Evolutionary conservation across 306 rosid genomes (phyloP).

Genomic region (Ziziphus jujuba): DNA sequence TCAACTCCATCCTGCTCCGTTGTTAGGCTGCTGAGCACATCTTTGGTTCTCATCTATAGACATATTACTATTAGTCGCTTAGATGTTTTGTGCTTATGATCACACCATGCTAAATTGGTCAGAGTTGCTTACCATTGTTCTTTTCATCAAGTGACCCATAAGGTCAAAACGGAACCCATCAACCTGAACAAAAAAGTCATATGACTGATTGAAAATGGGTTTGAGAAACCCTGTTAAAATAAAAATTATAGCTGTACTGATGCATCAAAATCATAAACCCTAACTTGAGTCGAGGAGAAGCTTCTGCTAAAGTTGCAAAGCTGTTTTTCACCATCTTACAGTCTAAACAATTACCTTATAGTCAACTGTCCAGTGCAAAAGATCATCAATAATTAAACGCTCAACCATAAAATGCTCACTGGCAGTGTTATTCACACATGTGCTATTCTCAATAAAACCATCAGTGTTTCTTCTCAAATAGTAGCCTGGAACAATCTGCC

Average conservation of each 20-base stretch:
- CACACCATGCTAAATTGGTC: constrained; percentile 1
- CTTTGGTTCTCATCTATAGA: constrained; percentile 69
- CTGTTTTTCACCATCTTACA: constrained; percentile 12
- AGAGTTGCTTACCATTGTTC: constrained; percentile 72
- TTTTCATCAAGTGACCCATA: constrained; percentile 96
- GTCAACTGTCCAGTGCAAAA: constrained; percentile 84
- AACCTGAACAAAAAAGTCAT: constrained; percentile 51
- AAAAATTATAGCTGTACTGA: neutral
- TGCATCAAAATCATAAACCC: constrained; percentile 9
- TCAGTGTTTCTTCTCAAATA: constrained; percentile 87
- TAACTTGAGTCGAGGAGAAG: neutral
- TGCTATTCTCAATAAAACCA: constrained; percentile 87
- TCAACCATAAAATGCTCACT: constrained; percentile 96
- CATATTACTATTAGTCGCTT: constrained; percentile 18
- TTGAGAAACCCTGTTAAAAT: neutral
- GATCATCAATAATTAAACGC: constrained; percentile 87
- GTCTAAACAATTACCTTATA: constrained; percentile 68
- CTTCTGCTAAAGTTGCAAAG: neutral
- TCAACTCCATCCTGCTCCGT: constrained; percentile 72
- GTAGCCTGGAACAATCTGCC: constrained; percentile 97
- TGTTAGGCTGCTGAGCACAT: constrained; percentile 51
- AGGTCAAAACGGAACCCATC: constrained; percentile 98
- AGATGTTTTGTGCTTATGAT: neutral
- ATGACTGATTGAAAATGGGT: neutral
- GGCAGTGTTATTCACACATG: constrained; percentile 92